phyloP scores from a whole-genome alignment of 148 eudicot species.

The Talinum fruticosum region DNA sequence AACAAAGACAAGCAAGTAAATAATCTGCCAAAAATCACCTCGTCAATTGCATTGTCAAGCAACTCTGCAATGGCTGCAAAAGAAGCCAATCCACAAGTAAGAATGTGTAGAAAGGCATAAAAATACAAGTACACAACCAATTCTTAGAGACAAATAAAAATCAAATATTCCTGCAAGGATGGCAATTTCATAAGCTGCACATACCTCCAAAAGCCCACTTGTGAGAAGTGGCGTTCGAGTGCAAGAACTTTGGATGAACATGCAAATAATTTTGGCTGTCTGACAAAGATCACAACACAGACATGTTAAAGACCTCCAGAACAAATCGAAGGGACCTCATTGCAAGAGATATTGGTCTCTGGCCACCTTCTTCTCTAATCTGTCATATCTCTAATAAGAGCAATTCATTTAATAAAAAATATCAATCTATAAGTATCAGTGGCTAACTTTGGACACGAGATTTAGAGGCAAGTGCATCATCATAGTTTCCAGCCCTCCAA shows the following conservation, averaged over 20 bases:
- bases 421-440: not conserved
- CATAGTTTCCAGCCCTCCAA: slow-evolving; percentile 86
- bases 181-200: slow-evolving; percentile 11
- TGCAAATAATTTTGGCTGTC: slow-evolving; percentile 57
- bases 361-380: slow-evolving; percentile 17
- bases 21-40: slow-evolving; percentile 42
- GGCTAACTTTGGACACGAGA: slow-evolving; percentile 49
- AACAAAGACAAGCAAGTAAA: not conserved
- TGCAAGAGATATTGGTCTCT: slow-evolving; percentile 1
- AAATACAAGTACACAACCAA: not conserved
- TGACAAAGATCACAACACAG: slow-evolving; percentile 28
- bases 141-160: slow-evolving; percentile 6
- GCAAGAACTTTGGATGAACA: slow-evolving; percentile 85
- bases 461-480: slow-evolving; percentile 42
- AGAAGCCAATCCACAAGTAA: slow-evolving; percentile 18
- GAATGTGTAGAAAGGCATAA: slow-evolving; percentile 11
- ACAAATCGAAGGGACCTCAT: not conserved
- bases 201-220: slow-evolving; percentile 96
- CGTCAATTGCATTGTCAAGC: slow-evolving; percentile 92
- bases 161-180: not conserved
- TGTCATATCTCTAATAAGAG: not conserved
- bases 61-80: slow-evolving; percentile 88
- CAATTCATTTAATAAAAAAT: not conserved
- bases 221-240: slow-evolving; percentile 92
- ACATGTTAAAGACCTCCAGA: not conserved